These are phyloP conservation scores for Hanseniaspora vineae DNA, from an alignment of 805 yeast genomes.

Conservation along the genomic window DNA sequence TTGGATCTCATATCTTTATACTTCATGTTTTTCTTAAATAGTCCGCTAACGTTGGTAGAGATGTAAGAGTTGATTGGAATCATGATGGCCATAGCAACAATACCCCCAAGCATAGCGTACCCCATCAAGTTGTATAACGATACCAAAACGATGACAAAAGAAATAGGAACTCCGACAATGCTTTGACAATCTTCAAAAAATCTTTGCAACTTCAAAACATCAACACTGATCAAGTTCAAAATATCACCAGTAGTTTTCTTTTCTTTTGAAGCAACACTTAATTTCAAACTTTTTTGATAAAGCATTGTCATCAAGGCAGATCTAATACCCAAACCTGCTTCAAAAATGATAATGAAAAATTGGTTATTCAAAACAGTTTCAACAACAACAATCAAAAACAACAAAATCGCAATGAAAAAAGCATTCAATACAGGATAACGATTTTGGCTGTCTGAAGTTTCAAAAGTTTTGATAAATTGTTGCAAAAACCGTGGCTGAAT, in stretches of 20 bases:
- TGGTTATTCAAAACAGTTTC: constrained; percentile 58
- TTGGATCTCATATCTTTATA: constrained; percentile 49
- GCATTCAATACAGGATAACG: constrained; percentile 45
- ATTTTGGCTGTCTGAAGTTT: constrained; percentile 8
- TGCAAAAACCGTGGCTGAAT: constrained; percentile 47
- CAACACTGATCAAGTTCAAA: constrained; percentile 67
- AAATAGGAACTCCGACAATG: constrained; percentile 45
- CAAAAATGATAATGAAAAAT: constrained; percentile 43
- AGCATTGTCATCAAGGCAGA: constrained; percentile 55
- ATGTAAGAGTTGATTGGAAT: constrained; percentile 43
- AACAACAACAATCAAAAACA: constrained; percentile 49
- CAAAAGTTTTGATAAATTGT: constrained; percentile 34
- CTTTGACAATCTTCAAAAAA: constrained; percentile 41
- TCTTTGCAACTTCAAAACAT: constrained; percentile 51
- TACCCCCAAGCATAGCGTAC: constrained; percentile 44
- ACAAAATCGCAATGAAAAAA: constrained; percentile 42
- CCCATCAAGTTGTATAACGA: constrained; percentile 48
- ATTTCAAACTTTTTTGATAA: constrained; percentile 53
- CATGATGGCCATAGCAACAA: constrained; percentile 38
- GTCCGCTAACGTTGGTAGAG: constrained; percentile 31
- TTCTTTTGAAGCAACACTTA: constrained; percentile 55
- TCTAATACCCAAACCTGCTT: constrained; percentile 52
- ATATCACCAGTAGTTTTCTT: constrained; percentile 65
- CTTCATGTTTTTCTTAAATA: constrained; percentile 46
- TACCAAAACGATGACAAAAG: constrained; percentile 37